Percentiles rank a stretch among this genome's conserved stretches.
Evolutionary conservation across 768 basidiomycete species (phyloP).

Genomic region (Suillus luteus): DNA sequence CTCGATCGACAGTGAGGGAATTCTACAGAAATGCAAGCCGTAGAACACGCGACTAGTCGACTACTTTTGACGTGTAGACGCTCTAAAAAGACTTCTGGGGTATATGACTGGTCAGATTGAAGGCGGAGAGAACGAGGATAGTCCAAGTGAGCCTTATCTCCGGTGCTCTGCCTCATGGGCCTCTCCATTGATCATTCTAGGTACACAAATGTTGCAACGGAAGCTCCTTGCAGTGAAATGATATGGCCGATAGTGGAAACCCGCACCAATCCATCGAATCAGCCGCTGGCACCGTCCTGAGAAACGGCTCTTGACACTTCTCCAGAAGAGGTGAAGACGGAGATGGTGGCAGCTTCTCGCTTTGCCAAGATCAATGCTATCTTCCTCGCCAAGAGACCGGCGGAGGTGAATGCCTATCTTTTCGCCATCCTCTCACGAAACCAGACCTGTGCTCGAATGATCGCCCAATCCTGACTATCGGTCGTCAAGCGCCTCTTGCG

Average conservation of each 20-base stretch:
- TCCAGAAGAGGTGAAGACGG: slow-evolving; percentile 88
- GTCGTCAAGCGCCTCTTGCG: slow-evolving; percentile 79
- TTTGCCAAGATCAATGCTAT: slow-evolving; percentile 91
- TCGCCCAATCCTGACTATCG: slow-evolving; percentile 74
- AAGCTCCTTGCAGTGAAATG: slow-evolving; percentile 93
- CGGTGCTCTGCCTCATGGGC: slow-evolving; percentile 12
- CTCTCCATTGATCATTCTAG: slow-evolving; percentile 40
- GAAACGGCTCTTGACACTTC: slow-evolving; percentile 82
- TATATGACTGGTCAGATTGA: slow-evolving; percentile 90
- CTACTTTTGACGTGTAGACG: slow-evolving; percentile 81
- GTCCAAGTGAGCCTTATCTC: slow-evolving; percentile 60
- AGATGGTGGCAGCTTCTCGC: slow-evolving; percentile 84
- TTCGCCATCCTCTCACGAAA: slow-evolving; percentile 22
- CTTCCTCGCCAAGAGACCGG: slow-evolving; percentile 84
- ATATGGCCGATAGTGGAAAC: slow-evolving; percentile 94
- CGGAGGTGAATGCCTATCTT: slow-evolving; percentile 63
- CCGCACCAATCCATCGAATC: slow-evolving; percentile 68
- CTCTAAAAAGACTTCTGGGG: slow-evolving; percentile 74
- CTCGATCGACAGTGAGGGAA: slow-evolving; percentile 86
- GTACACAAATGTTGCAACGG: slow-evolving; percentile 90
- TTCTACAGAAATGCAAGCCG: slow-evolving; percentile 93
- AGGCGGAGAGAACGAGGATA: slow-evolving; percentile 74
- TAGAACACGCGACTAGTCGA: slow-evolving; percentile 89
- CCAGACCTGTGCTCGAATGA: slow-evolving; percentile 62
- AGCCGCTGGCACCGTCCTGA: slow-evolving; percentile 87